Evolutionary conservation across 1,284 basidiomycete species (phyloP).

Genomic region (Heliocybe sulcata): DNA sequence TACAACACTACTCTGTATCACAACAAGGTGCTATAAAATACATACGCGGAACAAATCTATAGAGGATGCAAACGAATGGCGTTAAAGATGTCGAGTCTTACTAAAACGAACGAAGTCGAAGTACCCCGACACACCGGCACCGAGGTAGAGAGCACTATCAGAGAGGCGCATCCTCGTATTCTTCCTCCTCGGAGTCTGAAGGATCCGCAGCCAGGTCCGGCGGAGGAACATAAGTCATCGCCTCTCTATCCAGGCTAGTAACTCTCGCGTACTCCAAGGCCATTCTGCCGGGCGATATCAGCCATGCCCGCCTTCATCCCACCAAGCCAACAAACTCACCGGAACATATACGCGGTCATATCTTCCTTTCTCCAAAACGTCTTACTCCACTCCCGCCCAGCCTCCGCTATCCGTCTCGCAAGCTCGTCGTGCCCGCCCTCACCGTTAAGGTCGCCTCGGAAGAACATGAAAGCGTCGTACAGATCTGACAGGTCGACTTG

Average conservation of each 20-base stretch:
- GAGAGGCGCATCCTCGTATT: background rate
- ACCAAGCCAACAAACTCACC: conserved; percentile 26
- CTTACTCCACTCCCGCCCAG: conserved; percentile 53
- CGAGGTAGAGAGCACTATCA: background rate
- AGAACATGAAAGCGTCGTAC: conserved; percentile 52
- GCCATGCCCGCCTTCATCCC: background rate
- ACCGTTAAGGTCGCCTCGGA: conserved; percentile 37
- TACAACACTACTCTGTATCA: too few species aligned
- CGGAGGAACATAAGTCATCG: background rate
- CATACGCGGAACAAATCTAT: too few species aligned
- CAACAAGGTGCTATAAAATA: too few species aligned
- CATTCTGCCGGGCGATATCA: background rate
- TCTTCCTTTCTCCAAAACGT: conserved; percentile 60
- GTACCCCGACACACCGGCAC: too few species aligned
- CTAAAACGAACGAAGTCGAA: too few species aligned
- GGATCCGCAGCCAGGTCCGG: background rate
- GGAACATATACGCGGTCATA: conserved; percentile 55
- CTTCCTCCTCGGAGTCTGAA: background rate
- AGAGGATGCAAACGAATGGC: too few species aligned
- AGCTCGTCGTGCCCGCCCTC: conserved; percentile 44
- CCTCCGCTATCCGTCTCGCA: conserved; percentile 46
- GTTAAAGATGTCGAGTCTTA: too few species aligned
- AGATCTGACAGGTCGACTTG: conserved; percentile 47
- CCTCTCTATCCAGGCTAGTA: background rate
- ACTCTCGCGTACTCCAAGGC: conserved; percentile 1